Evolutionary conservation across 495 filamentous ascomycete genomes (phyloP).

Genomic region (Chlorociboria aeruginascens): DNA sequence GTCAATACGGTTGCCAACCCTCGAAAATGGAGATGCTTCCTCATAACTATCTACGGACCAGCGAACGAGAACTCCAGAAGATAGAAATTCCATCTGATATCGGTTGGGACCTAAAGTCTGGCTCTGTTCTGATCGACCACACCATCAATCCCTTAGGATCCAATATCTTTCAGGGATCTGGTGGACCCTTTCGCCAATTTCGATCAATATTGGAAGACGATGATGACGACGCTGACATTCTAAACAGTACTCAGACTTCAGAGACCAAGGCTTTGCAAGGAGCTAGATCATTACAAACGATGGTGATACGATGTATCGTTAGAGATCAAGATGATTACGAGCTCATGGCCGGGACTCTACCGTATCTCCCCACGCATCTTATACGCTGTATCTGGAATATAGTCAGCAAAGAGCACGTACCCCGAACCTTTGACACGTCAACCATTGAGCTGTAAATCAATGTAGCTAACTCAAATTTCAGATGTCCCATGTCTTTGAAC

Average conservation of each 20-base stretch:
- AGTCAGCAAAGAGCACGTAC: constrained; percentile 3
- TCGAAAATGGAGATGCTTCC: too few species aligned
- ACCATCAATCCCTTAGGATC: too few species aligned
- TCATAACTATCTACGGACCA: too few species aligned
- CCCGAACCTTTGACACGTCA: neutral
- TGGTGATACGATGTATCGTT: constrained; percentile 4
- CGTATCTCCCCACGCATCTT: constrained; percentile 1
- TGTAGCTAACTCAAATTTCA: neutral
- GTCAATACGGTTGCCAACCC: too few species aligned
- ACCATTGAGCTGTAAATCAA: neutral
- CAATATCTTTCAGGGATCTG: too few species aligned
- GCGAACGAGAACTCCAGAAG: too few species aligned
- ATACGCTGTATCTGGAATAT: constrained; percentile 7
- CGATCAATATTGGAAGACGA: too few species aligned
- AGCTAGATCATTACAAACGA: constrained; percentile 9
- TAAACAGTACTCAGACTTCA: neutral
- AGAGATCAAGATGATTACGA: constrained; percentile 2
- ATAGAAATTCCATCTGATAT: too few species aligned
- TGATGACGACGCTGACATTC: too few species aligned
- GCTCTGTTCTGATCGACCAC: too few species aligned
- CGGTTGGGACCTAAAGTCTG: too few species aligned
- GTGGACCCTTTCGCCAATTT: too few species aligned
- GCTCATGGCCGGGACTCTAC: constrained; percentile 1
- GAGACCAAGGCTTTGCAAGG: neutral
- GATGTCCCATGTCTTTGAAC: constrained; percentile 11